Conservation (phyloP, 805 yeast species). For the Hanseniaspora hatyaiensis region DNA sequence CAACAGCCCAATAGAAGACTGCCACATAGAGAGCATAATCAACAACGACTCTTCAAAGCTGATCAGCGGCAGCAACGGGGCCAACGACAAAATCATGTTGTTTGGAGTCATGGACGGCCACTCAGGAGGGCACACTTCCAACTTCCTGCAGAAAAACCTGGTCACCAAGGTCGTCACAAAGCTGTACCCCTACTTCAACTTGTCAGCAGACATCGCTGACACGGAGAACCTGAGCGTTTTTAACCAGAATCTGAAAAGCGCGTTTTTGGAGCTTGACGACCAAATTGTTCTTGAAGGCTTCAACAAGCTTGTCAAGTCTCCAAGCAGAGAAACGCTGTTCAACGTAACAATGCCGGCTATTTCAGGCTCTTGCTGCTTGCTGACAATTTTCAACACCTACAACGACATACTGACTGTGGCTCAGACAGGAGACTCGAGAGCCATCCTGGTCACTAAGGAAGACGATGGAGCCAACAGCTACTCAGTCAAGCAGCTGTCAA, state of each 20-base stretch:
- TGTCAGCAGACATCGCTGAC: slow-evolving; percentile 25
- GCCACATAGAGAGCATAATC: slow-evolving; percentile 69
- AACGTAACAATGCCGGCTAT: slow-evolving; percentile 74
- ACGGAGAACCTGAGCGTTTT: slow-evolving; percentile 51
- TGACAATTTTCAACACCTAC: slow-evolving; percentile 74
- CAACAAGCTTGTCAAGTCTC: slow-evolving; percentile 53
- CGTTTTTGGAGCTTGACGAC: slow-evolving; percentile 73
- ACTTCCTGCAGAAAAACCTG: slow-evolving; percentile 69
- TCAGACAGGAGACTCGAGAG: slow-evolving; percentile 92
- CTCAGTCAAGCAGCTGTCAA: slow-evolving; percentile 76
- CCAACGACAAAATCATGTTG: slow-evolving; percentile 70
- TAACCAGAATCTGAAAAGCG: slow-evolving; percentile 69
- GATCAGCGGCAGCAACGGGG: too few relatives aligned
- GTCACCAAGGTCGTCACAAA: slow-evolving; percentile 68
- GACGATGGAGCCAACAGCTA: slow-evolving; percentile 40
- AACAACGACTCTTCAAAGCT: slow-evolving; percentile 35
- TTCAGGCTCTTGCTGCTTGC: slow-evolving; percentile 86
- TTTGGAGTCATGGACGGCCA: slow-evolving; percentile 97
- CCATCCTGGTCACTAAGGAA: slow-evolving; percentile 36
- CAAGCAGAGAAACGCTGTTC: slow-evolving; percentile 47
- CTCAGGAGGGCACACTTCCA: slow-evolving; percentile 88
- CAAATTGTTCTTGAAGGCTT: slow-evolving; percentile 72
- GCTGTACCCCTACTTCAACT: slow-evolving; percentile 41
- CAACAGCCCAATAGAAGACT: slow-evolving; percentile 91
- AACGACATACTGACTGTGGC: slow-evolving; percentile 70